Evolutionary conservation across 2,329 filamentous ascomycete species (phyloP), one percentile per base, ranked within the genome.

Genomic region (Beauveria caledonica): DNA sequence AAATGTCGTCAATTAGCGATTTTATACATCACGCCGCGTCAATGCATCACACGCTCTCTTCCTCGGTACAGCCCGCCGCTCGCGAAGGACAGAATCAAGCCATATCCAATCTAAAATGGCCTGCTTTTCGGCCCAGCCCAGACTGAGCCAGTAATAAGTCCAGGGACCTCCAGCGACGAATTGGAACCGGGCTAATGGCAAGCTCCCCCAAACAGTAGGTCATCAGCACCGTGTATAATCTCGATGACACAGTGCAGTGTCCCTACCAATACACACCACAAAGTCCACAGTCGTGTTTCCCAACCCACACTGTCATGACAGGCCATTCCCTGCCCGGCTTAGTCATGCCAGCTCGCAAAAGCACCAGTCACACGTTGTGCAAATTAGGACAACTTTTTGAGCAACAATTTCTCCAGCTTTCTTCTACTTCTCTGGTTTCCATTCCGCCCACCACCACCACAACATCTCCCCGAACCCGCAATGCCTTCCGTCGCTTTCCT

Each of bases 401-500:
- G 55, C 55, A 44, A 40, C 54, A 57, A 49, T 48, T 48, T 49
- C 42, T 48, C 54, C 54, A 57, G 45, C 58, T 51, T 44, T 54
- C 55, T 54, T 54, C 33, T 36, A 36, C 33, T 23, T n/a, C n/a
- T 23, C 11, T 19, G 21, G 21, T 29, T 25, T 42, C 36, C 15
- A 39, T 29, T 15, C 23, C n/a, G 27, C n/a, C 52, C 23, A n/a
- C 27, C 48, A 59, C 8, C 53, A 58, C 64, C 63, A 62, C 25
- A 57, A 60, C 62, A 60, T 54, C 63, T 60, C 61, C 68, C 70
- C 72, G 69, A 73, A 7, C 42, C 56, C 63, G 66, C 63, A 76
- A 89, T 88, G 84, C 83, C 85, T 73, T 86, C 87, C 69, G 77
- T 83, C 66, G 80, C 84, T 64, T 76, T 92, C 71, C 79, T 92